Evolutionary conservation across 164 flowering plant species (phyloP).

Genomic region (Cinnamomum micranthum): DNA sequence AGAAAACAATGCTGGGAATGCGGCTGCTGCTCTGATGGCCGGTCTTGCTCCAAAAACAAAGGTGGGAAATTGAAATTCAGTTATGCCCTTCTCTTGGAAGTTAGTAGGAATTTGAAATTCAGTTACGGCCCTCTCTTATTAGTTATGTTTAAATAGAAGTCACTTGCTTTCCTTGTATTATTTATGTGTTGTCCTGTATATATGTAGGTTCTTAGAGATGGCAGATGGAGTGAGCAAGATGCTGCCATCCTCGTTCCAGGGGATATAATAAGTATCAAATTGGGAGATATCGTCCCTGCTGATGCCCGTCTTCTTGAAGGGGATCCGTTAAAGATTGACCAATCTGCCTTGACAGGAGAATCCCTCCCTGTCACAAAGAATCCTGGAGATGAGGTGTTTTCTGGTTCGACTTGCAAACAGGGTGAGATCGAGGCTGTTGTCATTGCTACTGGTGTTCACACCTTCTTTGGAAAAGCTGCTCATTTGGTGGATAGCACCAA

Average conservation of each 20-base stretch:
- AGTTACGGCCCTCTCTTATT: neutral
- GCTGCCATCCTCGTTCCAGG: slow-evolving; percentile 76
- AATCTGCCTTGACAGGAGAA: slow-evolving; percentile 79
- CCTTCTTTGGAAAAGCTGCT: slow-evolving; percentile 84
- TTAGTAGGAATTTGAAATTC: neutral
- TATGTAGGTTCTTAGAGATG: slow-evolving; percentile 70
- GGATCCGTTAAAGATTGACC: slow-evolving; percentile 74
- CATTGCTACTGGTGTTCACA: slow-evolving; percentile 80
- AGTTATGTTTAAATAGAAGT: no score
- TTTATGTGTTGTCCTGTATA: neutral
- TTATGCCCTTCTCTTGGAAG: no score
- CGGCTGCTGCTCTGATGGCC: slow-evolving; percentile 83
- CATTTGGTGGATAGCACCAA: slow-evolving; percentile 82
- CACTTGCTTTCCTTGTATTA: neutral
- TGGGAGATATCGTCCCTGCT: slow-evolving; percentile 77
- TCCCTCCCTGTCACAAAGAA: slow-evolving; percentile 77
- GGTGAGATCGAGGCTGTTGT: slow-evolving; percentile 83
- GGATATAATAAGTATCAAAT: slow-evolving; percentile 66
- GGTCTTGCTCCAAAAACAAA: slow-evolving; percentile 79
- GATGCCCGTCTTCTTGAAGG: slow-evolving; percentile 89
- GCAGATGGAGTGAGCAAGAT: slow-evolving; percentile 74
- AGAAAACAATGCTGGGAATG: slow-evolving; percentile 81
- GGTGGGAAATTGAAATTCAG: slow-evolving; percentile 24
- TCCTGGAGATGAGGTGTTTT: slow-evolving; percentile 71
- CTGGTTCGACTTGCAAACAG: slow-evolving; percentile 79